Evolutionary conservation across 23 red algal genomes (phyloP).

Genomic region (Porphyridium purpureum): DNA sequence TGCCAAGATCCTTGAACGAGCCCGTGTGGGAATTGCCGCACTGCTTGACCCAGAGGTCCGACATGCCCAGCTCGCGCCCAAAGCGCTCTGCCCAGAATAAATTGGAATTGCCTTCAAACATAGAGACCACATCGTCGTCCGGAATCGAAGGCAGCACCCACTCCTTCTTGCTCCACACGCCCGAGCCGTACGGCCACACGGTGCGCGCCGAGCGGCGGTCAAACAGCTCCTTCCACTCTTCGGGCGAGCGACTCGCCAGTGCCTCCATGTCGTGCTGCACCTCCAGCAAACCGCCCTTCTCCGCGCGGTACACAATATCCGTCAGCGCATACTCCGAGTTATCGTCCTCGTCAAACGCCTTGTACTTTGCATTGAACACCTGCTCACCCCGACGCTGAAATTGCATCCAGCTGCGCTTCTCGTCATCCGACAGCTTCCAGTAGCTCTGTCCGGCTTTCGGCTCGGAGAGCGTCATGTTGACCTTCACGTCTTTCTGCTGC

Average conservation of each 20-base stretch:
- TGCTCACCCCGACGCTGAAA: too few species aligned
- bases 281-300: slow-evolving; percentile 59
- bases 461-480: too few species aligned
- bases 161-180: slow-evolving; percentile 99
- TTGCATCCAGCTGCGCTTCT: too few species aligned
- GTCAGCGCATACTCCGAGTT: slow-evolving; percentile 36
- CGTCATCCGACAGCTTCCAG: slow-evolving; percentile 48
- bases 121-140: slow-evolving; percentile 88
- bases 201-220: slow-evolving; percentile 85
- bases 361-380: slow-evolving; percentile 57
- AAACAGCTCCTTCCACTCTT: slow-evolving; percentile 91
- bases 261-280: slow-evolving; percentile 99
- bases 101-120: slow-evolving; percentile 99
- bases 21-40: slow-evolving; percentile 97
- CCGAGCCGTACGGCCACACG: slow-evolving; percentile 94
- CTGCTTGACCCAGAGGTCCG: slow-evolving; percentile 99
- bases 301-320: slow-evolving; percentile 77
- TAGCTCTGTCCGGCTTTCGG: too few species aligned
- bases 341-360: slow-evolving; percentile 59
- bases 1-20: slow-evolving; percentile 98
- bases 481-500: too few species aligned
- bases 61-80: slow-evolving; percentile 93
- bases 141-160: slow-evolving; percentile 92
- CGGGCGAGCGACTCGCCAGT: slow-evolving; percentile 23
- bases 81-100: slow-evolving; percentile 99